Evolutionary conservation across 306 rosid species (phyloP).

Genomic region (Macrotyloma uniflorum): DNA sequence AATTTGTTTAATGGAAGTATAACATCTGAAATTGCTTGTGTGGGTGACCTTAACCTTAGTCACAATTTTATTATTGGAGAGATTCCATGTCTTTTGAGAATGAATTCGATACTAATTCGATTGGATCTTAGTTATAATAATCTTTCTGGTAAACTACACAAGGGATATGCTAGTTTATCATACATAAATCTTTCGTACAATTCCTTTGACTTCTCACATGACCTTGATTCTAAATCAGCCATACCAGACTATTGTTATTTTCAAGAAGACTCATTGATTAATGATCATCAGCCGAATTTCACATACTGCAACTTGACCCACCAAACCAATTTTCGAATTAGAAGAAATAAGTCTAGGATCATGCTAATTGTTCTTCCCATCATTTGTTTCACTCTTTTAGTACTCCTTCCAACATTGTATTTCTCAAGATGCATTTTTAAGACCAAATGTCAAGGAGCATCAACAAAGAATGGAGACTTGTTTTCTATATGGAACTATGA

Average conservation of each 20-base stretch:
- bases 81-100: not conserved
- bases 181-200: not conserved
- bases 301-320: not conserved
- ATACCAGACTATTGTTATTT: not conserved
- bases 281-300: not conserved
- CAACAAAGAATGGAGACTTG: not conserved
- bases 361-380: not conserved
- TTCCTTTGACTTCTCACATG: not conserved
- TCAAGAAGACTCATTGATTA: not conserved
- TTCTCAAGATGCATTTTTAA: not conserved
- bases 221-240: not conserved
- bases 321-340: not conserved
- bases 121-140: not conserved
- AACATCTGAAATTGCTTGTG: not conserved
- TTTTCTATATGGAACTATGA: slow-evolving; percentile 8
- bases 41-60: not conserved
- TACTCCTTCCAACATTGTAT: not conserved
- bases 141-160: not conserved
- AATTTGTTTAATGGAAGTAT: not conserved
- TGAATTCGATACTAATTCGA: rapidly evolving
- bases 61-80: not conserved
- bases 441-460: not conserved
- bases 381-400: not conserved
- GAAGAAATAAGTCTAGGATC: not conserved
- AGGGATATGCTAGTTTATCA: not conserved